These are phyloP conservation scores for Mycosphaerella sp. DNA, from an alignment of 2,329 filamentous ascomycete genomes.

Conservation along the genomic window DNA sequence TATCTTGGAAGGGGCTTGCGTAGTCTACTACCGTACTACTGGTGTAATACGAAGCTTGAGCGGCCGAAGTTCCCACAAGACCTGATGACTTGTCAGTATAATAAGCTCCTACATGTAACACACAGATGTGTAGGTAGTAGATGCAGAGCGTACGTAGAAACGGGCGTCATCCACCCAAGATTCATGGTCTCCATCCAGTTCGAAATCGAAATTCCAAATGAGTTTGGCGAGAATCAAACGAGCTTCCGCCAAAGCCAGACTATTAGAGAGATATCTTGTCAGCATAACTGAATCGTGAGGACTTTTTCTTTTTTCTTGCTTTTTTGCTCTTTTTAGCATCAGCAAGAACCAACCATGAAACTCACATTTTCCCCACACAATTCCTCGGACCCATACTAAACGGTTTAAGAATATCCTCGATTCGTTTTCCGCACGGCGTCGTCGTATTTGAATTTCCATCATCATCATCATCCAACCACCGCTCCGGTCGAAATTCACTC, in stretches of 20 bases:
- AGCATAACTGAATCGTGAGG: no score
- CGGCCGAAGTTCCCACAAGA: constrained; percentile 20
- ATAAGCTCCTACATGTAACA: neutral
- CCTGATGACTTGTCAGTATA: constrained; percentile 3
- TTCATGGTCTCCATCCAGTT: constrained; percentile 20
- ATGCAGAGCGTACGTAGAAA: constrained; percentile 18
- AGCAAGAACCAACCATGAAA: neutral
- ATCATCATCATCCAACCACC: constrained; percentile 20
- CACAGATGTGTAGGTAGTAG: no score
- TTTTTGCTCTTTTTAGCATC: neutral
- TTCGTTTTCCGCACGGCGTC: constrained; percentile 12
- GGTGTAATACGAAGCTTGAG: constrained; percentile 17
- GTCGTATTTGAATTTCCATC: constrained; percentile 15
- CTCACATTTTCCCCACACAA: constrained; percentile 26
- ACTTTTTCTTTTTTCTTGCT: no score
- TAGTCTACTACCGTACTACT: constrained; percentile 4
- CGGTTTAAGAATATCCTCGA: constrained; percentile 28
- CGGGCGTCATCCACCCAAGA: constrained; percentile 23
- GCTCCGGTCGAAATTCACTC: constrained; percentile 27
- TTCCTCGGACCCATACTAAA: constrained; percentile 29
- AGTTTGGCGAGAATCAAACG: constrained; percentile 21
- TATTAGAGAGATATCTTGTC: neutral
- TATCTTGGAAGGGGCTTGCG: no score
- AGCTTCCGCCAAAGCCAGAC: constrained; percentile 20
- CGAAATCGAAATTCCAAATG: constrained; percentile 23